A percentile compares a stretch with the other conserved stretches of the same genome.
Evolutionary conservation across 805 yeast species (phyloP).

Genomic region (Ogataea thermomethanolica): DNA sequence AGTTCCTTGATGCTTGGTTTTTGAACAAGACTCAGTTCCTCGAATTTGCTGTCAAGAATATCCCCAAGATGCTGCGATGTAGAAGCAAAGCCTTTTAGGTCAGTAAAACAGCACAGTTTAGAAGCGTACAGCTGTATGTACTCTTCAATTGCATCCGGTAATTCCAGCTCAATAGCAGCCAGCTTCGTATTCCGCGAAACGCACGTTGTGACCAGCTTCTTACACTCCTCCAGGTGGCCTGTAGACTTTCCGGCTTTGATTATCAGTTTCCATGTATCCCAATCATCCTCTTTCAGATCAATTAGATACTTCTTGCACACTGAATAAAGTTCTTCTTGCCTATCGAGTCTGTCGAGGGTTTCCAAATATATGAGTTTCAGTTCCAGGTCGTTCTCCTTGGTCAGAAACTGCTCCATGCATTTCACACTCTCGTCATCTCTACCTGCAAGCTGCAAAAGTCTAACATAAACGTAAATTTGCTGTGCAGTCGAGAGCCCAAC

Average conservation of each 20-base stretch:
- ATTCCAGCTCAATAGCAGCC: conserved; percentile 46
- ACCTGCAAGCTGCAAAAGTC: conserved; percentile 40
- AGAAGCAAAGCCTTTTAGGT: conserved; percentile 38
- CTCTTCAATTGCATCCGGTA: conserved; percentile 19
- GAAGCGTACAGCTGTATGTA: conserved; percentile 47
- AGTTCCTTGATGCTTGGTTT: conserved; percentile 23
- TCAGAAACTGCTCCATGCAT: conserved; percentile 31
- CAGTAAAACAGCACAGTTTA: conserved; percentile 65
- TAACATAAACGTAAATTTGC: conserved; percentile 59
- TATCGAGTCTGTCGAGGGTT: conserved; percentile 38
- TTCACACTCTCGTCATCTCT: conserved; percentile 36
- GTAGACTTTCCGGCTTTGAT: conserved; percentile 43
- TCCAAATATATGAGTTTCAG: conserved; percentile 53
- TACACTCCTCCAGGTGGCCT: conserved; percentile 33
- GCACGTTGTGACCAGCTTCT: conserved; percentile 29
- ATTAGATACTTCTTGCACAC: conserved; percentile 42
- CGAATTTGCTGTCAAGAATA: not conserved
- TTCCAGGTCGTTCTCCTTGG: conserved; percentile 53
- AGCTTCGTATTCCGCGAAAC: conserved; percentile 55
- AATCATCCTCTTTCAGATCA: conserved; percentile 62
- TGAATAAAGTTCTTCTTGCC: conserved; percentile 43
- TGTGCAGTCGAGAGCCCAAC: conserved; percentile 57
- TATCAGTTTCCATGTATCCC: conserved; percentile 63
- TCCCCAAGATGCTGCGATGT: conserved; percentile 1
- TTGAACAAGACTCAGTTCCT: not conserved